Evolutionary conservation across 305 asterid genomes (phyloP).

Genomic region (Plantago lanceolata): DNA sequence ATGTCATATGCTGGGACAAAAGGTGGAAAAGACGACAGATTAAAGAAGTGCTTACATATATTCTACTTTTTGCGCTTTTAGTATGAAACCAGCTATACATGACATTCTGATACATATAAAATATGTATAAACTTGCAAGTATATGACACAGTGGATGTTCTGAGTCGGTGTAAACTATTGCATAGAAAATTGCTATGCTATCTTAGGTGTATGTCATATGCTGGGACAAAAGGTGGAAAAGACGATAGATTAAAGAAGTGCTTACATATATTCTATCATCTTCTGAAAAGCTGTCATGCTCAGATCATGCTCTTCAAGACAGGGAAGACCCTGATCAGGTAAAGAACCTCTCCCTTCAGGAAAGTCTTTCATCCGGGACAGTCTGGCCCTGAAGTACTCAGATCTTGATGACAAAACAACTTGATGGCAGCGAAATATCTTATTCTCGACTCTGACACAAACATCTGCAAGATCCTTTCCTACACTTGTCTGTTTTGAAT

Average conservation of each 20-base stretch:
- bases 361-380: constrained; percentile 68
- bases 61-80: not conserved
- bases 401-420: constrained; percentile 85
- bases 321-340: constrained; percentile 51
- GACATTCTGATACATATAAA: not conserved
- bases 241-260: constrained; percentile 24
- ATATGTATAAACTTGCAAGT: not conserved
- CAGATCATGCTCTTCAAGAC: constrained; percentile 83
- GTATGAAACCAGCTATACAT: not conserved
- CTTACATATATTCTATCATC: constrained; percentile 92
- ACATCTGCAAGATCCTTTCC: constrained; percentile 79
- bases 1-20: too few species aligned
- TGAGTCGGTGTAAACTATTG: too few species aligned
- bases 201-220: not conserved
- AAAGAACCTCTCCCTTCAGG: constrained; percentile 46
- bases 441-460: constrained; percentile 64
- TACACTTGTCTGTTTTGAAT: constrained; percentile 33
- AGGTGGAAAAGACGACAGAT: too few species aligned
- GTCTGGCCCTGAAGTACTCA: constrained; percentile 82
- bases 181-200: too few species aligned
- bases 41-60: too few species aligned
- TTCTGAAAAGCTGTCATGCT: constrained; percentile 69
- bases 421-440: constrained; percentile 77
- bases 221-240: constrained; percentile 13
- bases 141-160: not conserved